A percentile compares a stretch with the other conserved stretches of the same genome.
phyloP scores from a whole-genome alignment of 345 rosid genomes.

The Combretum micranthum region DNA sequence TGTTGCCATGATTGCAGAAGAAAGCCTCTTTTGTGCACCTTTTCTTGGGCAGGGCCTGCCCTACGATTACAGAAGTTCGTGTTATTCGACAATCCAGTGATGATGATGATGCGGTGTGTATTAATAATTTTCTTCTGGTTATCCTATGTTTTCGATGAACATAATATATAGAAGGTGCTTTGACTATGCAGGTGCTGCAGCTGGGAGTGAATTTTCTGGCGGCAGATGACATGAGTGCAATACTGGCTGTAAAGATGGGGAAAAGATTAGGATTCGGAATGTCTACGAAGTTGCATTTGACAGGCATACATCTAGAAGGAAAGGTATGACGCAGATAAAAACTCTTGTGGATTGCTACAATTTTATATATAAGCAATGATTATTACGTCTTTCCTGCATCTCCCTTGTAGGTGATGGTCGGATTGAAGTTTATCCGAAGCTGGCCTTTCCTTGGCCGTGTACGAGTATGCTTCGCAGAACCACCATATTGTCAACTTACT shows the following conservation, averaged over 20 bases:
- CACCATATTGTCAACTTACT: constrained; percentile 92
- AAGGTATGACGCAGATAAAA: constrained; percentile 37
- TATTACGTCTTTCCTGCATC: not conserved
- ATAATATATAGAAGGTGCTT: not conserved
- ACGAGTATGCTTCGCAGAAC: constrained; percentile 89
- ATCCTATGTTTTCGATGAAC: not conserved
- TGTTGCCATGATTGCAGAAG: constrained; percentile 41
- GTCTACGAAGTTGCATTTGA: constrained; percentile 86
- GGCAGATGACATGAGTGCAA: constrained; percentile 92
- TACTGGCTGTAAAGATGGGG: constrained; percentile 81
- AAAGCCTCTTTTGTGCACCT: constrained; percentile 64
- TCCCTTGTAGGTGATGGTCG: constrained; percentile 63
- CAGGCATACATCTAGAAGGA: constrained; percentile 96
- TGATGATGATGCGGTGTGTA: constrained; percentile 84
- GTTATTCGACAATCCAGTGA: constrained; percentile 51
- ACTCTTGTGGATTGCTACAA: too few species aligned
- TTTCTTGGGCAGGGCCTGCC: constrained; percentile 88
- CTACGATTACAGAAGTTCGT: constrained; percentile 72
- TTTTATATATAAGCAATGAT: not conserved
- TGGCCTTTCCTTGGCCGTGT: constrained; percentile 94
- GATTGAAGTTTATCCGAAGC: constrained; percentile 70
- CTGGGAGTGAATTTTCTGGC: constrained; percentile 85
- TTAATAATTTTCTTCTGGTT: not conserved
- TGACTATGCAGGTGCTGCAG: constrained; percentile 61
- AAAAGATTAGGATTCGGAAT: constrained; percentile 90